These are phyloP conservation scores for Phytophthora podocarpi DNA, from an alignment of 352 stramenopile species.

Conservation along the genomic window DNA sequence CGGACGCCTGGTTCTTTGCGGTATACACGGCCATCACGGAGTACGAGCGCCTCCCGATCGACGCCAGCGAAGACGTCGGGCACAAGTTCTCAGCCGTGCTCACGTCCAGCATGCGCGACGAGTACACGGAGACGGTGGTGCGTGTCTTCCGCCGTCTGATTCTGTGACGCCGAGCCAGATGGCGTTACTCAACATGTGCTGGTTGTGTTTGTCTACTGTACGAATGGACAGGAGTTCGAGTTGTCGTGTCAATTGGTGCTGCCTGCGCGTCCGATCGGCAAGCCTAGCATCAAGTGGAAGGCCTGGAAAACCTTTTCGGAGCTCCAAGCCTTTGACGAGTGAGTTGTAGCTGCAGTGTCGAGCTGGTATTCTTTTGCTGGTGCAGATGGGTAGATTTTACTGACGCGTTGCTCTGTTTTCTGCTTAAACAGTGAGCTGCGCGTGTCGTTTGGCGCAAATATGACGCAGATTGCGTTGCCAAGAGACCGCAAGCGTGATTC, in stretches of 20 bases:
- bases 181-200: slow-evolving; percentile 15
- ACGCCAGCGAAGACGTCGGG: slow-evolving; percentile 39
- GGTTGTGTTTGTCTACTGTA: slow-evolving; percentile 10
- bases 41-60: slow-evolving; percentile 53
- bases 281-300: slow-evolving; percentile 82
- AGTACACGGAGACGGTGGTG: slow-evolving; percentile 63
- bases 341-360: slow-evolving; percentile 13
- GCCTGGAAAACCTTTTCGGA: slow-evolving; percentile 74
- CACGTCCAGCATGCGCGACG: slow-evolving; percentile 58
- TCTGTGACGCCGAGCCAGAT: slow-evolving; percentile 3
- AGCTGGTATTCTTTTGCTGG: background rate
- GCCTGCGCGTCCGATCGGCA: slow-evolving; percentile 51
- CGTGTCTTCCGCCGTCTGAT: slow-evolving; percentile 17
- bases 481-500: slow-evolving; percentile 74
- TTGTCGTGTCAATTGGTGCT: slow-evolving; percentile 73
- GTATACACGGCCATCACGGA: slow-evolving; percentile 80
- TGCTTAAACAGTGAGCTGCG: slow-evolving; percentile 56
- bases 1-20: slow-evolving; percentile 80
- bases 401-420: slow-evolving; percentile 10
- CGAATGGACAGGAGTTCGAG: slow-evolving; percentile 61
- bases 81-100: slow-evolving; percentile 60
- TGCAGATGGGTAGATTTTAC: background rate
- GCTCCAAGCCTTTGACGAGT: slow-evolving; percentile 78
- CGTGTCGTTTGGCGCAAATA: slow-evolving; percentile 48
- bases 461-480: slow-evolving; percentile 67